Evolutionary conservation across 495 filamentous ascomycete species (phyloP).

Genomic region (Hypomontagnella submonticulosa): DNA sequence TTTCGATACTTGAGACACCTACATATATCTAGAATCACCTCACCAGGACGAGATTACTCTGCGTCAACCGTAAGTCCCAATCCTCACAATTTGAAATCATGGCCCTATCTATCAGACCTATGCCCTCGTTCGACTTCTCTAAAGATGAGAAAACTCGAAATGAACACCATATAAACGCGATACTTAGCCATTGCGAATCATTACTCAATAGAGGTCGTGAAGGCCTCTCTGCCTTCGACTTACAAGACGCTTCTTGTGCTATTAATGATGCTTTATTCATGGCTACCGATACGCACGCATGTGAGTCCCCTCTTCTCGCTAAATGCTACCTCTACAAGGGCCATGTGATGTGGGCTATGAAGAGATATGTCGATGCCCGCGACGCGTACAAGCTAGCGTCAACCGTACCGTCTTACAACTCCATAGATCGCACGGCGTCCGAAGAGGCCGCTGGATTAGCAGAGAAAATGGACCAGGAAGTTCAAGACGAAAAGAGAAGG

Average conservation of each 20-base stretch:
- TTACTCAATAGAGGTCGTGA: slow-evolving; percentile 47
- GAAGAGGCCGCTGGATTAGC: slow-evolving; percentile 13
- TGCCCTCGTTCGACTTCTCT: slow-evolving; percentile 23
- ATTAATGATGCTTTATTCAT: slow-evolving; percentile 31
- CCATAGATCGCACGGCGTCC: slow-evolving; percentile 17
- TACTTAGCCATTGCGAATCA: slow-evolving; percentile 6
- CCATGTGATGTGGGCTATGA: slow-evolving; percentile 26
- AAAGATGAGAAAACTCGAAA: slow-evolving; percentile 17
- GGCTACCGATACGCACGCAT: slow-evolving; percentile 32
- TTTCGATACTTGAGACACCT: slow-evolving; percentile 4
- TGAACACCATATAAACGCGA: slow-evolving; percentile 7
- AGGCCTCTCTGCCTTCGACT: slow-evolving; percentile 43
- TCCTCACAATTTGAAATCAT: not conserved
- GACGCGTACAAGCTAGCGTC: slow-evolving; percentile 28
- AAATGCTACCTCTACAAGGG: slow-evolving; percentile 39
- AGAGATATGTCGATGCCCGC: slow-evolving; percentile 16
- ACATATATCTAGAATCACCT: not conserved
- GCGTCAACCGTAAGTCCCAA: not conserved
- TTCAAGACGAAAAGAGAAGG: slow-evolving; percentile 19
- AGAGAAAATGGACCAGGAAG: slow-evolving; percentile 9
- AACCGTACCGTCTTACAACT: not conserved
- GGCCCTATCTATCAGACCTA: slow-evolving; percentile 2
- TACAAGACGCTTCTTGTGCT: slow-evolving; percentile 3
- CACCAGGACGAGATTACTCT: not conserved
- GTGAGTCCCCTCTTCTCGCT: slow-evolving; percentile 37